Evolutionary conservation across 371 early-diverging fungal genomes (phyloP).

Genomic region (Circinella minor): DNA sequence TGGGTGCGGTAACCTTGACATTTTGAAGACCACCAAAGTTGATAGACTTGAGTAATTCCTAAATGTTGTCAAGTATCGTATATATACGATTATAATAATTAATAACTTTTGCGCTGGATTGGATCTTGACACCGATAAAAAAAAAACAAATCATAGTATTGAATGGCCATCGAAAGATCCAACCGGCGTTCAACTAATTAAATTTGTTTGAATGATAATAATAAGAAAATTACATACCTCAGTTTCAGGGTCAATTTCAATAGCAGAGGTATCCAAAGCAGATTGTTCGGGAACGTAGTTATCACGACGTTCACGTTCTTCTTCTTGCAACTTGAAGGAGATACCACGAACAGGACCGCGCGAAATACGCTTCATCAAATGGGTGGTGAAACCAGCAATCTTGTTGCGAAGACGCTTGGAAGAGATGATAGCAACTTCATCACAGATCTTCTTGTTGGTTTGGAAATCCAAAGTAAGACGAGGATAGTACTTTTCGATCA

Average conservation of each 20-base stretch:
- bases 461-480: slow-evolving; percentile 99
- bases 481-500: slow-evolving; percentile 99
- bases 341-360: slow-evolving; percentile 99
- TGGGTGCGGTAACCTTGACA: slow-evolving; percentile 64
- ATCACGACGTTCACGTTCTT: slow-evolving; percentile 99
- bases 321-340: slow-evolving; percentile 99
- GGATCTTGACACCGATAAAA: slow-evolving; percentile 8
- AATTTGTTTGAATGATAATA: too few relatives aligned
- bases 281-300: slow-evolving; percentile 99
- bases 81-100: background rate
- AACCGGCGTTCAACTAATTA: too few relatives aligned
- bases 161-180: too few relatives aligned
- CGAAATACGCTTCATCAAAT: slow-evolving; percentile 99
- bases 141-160: slow-evolving; percentile 2
- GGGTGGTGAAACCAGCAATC: slow-evolving; percentile 99
- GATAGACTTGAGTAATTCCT: slow-evolving; percentile 95
- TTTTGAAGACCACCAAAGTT: slow-evolving; percentile 89
- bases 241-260: slow-evolving; percentile 98
- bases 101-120: too few relatives aligned
- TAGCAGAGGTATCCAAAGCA: slow-evolving; percentile 92
- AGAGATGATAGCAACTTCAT: slow-evolving; percentile 98
- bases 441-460: slow-evolving; percentile 99
- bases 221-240: slow-evolving; percentile 46
- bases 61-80: slow-evolving; percentile 5
- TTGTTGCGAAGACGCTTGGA: slow-evolving; percentile 99